Evolutionary conservation across 2,329 filamentous ascomycete species (phyloP), one percentile per base, ranked within the genome.

Genomic region (Scolecobasidium constrictum): DNA sequence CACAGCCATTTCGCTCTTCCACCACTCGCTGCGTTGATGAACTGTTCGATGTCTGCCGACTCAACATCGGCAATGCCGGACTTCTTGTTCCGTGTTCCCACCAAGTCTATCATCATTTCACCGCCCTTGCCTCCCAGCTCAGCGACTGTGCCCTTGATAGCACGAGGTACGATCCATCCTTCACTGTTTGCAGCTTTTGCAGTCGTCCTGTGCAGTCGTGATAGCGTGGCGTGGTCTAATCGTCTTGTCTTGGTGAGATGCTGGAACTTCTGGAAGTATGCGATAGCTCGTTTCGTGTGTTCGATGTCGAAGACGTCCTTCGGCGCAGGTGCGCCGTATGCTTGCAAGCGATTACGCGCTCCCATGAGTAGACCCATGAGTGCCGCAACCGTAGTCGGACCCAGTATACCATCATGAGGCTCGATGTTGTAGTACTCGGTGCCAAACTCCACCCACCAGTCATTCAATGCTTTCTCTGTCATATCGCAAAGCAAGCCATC

Each of bases 381-480:
- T 2, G 85, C 90, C 17, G 88, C 79, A 5, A 96, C 87, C 0
- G 88, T 95, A 0, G 86, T 93, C 2, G 92, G 88, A 0, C 92
- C 92, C 2, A 98, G 67, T 17, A 94, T 87, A 11, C 90, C 90
- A 62, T 98, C 92, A 7, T 83, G 83, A 2, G 92, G 90, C 60
- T 96, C 92, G 23, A 87, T 77, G 43, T 90, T 93, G 67, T 90
- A 95, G 55, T 92, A 81, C 50, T 96, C 90, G 1, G 81, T 81
- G 2, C 92, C 92, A 46, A 95, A 82, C 54, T 94, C 86, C 1
- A 84, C 81, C 92, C 92, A 96, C 92, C 92, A 98, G 59, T 95
- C 85, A 48, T 81, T 82, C 52, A 96, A 78, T 2, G 88, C 86
- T 48, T 75, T 81, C 59, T 98, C 92, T 0, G 92, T 96, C 35